Base-by-base conservation (phyloP, 129 eudicot species). In the Helichrysum umbraculigerum region DNA sequence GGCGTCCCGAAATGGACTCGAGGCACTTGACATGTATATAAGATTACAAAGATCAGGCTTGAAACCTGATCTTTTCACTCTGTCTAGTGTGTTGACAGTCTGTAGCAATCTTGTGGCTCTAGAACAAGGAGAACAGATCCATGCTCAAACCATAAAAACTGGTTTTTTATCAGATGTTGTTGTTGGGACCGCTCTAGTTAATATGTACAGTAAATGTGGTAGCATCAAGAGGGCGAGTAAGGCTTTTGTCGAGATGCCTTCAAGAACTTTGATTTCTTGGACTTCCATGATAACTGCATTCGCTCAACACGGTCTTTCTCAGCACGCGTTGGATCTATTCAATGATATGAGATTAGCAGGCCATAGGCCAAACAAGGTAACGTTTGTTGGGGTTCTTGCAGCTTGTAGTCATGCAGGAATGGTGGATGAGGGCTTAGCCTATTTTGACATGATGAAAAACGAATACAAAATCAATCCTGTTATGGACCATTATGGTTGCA, bases 191-290 rank as follows among this genome's bases (percentile, higher is more conserved):
- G 88, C 97, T 74, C 63, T 94, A 22, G 87, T 91, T 11, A 88
- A 94, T 80, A 94, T 94, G 98, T 94, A 94, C 59, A 84, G 63
- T 68, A 94, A 91, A 84, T 94, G 98, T 76, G 98, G 96, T 52
- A 86, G 85, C 66, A 89, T 94, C 62, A 84, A 82, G 12, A 77
- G 71, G 54, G 97, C 97, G n/a, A 69, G 88, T 69, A 87, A 83
- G 79, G 97, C 92, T 15, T 94, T 94, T 79, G 82, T 86, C 6
- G 97, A 94, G 68, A 91, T 91, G 96, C 75, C 86, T 50, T 70
- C 78, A 52, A 83, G 98, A 82, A 91, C 91, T 37, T 70, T 93
- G 85, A 87, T 91, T 69, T 90, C 98, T 22, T 93, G 97, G 97
- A 93, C 98, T 54, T 82, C 97, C 17, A 93, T 93, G 97, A 91